Base-by-base conservation (phyloP, 2,329 filamentous ascomycete species). In the Aspergillus felis region DNA sequence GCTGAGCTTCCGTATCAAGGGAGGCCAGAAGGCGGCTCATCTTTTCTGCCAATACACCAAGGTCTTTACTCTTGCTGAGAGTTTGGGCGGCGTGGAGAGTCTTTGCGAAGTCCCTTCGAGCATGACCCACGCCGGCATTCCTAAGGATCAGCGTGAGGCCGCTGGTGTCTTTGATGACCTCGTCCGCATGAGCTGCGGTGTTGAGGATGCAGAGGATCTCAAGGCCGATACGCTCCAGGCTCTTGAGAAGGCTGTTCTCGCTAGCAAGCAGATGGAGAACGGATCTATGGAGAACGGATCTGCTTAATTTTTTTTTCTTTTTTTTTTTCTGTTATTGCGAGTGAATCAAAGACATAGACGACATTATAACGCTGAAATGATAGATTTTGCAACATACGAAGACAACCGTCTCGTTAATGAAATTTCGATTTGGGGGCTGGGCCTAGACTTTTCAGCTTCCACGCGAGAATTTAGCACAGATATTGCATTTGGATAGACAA, bases 51-150 rank as follows among this genome's bases (percentile, higher is more conserved):
- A 94, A 76, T 79, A 84, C 58, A 97, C 92, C 47, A 86, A 86
- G 70, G 87, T 99, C 74, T 97, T 96, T 78, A 96, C 92, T 1
- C 83, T 99, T 6, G 94, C 94, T 29, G 94, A 99, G 82, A 91
- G 86, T 58, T 79, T 99, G 25, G 94, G 94, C 59, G 94, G 93
- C 55, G 89, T 99, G 50, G 94, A 99, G 84, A 90, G 85, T 69
- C 81, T 99, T 61, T 88, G 92, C 66, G 94, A 99, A 78, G 85
- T 99, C 2, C 94, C 94, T 24, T 90, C 90, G 68, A 90, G 87
- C 77, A 99, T 99, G 94, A 99, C 94, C 20, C 94, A 99, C 76
- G 90, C 92, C 25, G 94, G 93, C 58, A 99, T 99, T 64, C 94
- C 94, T 51, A 86, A 84, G 73, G 92, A 92, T 60, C 87, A 96